Conservation (phyloP, 1,284 basidiomycete genomes). For the Apiotrichum montevideense region DNA sequence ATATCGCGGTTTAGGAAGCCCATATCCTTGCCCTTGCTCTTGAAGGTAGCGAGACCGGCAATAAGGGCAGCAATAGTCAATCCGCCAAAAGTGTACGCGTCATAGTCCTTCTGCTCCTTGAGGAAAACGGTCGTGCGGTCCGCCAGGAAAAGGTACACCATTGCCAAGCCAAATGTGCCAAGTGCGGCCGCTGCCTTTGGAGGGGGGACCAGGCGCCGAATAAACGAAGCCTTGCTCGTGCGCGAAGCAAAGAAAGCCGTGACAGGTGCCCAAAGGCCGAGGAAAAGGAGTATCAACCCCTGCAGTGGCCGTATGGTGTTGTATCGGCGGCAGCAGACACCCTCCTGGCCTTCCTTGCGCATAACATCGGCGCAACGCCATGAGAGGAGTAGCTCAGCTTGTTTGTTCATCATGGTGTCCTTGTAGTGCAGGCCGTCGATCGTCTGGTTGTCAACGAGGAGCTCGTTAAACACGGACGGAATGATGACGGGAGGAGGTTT, state of each 20-base stretch:
- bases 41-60: conserved; percentile 61
- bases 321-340: conserved; percentile 76
- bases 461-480: conserved; percentile 68
- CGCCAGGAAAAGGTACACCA: conserved; percentile 64
- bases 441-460: conserved; percentile 66
- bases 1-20: conserved; percentile 84
- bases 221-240: conserved; percentile 21
- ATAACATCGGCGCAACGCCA: conserved; percentile 70
- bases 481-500: conserved; percentile 53
- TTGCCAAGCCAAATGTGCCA: conserved; percentile 59
- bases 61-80: conserved; percentile 55
- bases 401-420: conserved; percentile 57
- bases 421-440: conserved; percentile 78
- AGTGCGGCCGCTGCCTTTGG: conserved; percentile 47
- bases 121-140: conserved; percentile 76
- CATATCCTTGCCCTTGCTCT: conserved; percentile 61
- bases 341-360: conserved; percentile 63
- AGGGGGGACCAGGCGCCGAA: conserved; percentile 47
- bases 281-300: conserved; percentile 53
- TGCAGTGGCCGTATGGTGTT: conserved; percentile 62
- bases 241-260: conserved; percentile 46
- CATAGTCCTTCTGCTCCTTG: conserved; percentile 80
- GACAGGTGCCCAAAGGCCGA: conserved; percentile 57
- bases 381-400: conserved; percentile 74
- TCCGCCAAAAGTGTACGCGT: conserved; percentile 60